These are phyloP conservation scores for Chamaecyparis obtusa DNA, from an alignment of 75 land plant genomes.

Conservation along the genomic window DNA sequence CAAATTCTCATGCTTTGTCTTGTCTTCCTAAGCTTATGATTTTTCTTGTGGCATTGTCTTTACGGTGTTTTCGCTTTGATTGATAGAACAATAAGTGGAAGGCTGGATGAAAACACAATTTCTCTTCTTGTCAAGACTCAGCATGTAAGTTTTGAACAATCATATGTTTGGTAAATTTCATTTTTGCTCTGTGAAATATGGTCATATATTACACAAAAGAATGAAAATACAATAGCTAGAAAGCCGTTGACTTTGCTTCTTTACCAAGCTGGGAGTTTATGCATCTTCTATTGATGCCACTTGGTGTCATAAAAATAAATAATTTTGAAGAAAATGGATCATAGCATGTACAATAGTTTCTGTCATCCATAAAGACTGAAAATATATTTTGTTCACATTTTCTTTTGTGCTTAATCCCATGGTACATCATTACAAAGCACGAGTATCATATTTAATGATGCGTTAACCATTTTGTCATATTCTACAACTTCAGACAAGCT, in stretches of 20 bases:
- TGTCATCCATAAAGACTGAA: background rate
- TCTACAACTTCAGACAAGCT: background rate
- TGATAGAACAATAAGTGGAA: slow-evolving; percentile 66
- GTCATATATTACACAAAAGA: background rate
- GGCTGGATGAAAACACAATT: slow-evolving; percentile 62
- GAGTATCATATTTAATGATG: background rate
- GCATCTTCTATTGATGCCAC: background rate
- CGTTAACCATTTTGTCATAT: background rate
- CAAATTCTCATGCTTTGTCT: background rate
- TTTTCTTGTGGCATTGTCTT: slow-evolving; percentile 1
- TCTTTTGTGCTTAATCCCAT: background rate
- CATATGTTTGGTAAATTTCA: background rate
- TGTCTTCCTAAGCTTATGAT: background rate
- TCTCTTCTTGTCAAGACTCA: slow-evolving; percentile 74
- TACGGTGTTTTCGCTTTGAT: background rate
- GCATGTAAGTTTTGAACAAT: slow-evolving; percentile 36
- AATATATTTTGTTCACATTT: background rate
- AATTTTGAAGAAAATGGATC: background rate
- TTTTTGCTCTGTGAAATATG: background rate
- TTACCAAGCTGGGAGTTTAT: background rate
- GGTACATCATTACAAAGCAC: background rate
- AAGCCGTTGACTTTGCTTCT: background rate
- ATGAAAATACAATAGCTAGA: background rate
- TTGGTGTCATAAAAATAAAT: background rate
- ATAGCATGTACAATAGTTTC: background rate